Base-by-base conservation (phyloP, 164 flowering plant genomes). In the Tetracentron sinense region DNA sequence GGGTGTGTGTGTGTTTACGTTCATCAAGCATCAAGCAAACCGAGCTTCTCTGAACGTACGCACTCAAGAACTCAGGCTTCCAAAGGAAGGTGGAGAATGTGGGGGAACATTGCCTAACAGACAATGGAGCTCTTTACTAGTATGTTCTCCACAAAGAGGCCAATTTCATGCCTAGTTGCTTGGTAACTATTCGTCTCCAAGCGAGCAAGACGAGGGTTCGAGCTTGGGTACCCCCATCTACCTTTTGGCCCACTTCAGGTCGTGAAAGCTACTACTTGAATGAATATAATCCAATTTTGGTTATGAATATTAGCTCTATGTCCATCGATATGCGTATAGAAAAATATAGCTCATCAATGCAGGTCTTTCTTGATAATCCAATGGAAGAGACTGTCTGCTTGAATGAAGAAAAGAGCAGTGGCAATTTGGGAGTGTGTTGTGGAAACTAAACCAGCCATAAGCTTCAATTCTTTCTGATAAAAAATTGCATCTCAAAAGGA, bases 91-190 rank as follows among this genome's bases (percentile, higher is more conserved):
- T 69, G 72, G 72, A 62, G 57, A 6, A 23, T 62, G 57, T 56
- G 4, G 63, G 66, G 56, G n/a, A n/a, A 33, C 52, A 14, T 35
- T 69, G 57, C 35, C 58, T 49, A 67, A 63, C 12, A 57, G 44
- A 0, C 62, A 62, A 69, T 51, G 61, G 58, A 62, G 47, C 20
- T 63, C 62, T 27, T 56, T 7, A 56, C 29, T 72, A 87, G 81
- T 42, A 61, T 77, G 44, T 77, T 71, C 68, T 75, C 78, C 31
- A 67, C 66, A 33, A 88, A 67, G 75, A n/a, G n/a, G n/a, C 83
- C 30, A 81, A 86, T 63, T 82, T 85, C 77, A 82, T 88, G 92
- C 86, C 10, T 83, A 83, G 57, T 75, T 81, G 73, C 83, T 84
- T 25, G 68, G 74, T 42, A 74, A 64, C 58, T 73, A 25, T 51